phyloP scores from a whole-genome alignment of 768 basidiomycete genomes.

The Astraeus odoratus region DNA sequence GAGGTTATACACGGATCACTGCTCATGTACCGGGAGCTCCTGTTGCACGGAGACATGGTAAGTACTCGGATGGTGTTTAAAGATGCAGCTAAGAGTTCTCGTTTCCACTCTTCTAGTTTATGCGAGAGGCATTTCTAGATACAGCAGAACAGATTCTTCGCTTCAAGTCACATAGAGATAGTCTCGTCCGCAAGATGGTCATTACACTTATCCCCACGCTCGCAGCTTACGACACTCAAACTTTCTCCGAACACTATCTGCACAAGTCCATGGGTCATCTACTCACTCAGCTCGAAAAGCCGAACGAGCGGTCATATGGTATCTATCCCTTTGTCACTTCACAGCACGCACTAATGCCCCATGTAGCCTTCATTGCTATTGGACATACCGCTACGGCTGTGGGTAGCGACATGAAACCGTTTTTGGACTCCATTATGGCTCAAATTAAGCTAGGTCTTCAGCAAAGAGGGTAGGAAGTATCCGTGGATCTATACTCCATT shows the following conservation, averaged over 20 bases:
- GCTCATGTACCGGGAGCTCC: slow-evolving; percentile 83
- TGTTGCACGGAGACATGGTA: slow-evolving; percentile 93
- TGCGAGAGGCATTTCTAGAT: slow-evolving; percentile 80
- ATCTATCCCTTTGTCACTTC: background rate
- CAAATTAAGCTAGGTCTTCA: slow-evolving; percentile 88
- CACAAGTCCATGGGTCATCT: slow-evolving; percentile 94
- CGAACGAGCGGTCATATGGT: slow-evolving; percentile 85
- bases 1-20: slow-evolving; percentile 92
- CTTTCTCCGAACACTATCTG: slow-evolving; percentile 85
- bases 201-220: slow-evolving; percentile 93
- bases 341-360: slow-evolving; percentile 1
- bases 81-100: background rate
- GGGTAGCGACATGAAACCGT: slow-evolving; percentile 91
- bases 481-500: background rate
- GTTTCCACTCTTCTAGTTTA: slow-evolving; percentile 48
- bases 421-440: slow-evolving; percentile 84
- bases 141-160: slow-evolving; percentile 86
- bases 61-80: slow-evolving; percentile 20
- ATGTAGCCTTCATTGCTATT: slow-evolving; percentile 86
- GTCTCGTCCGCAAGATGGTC: slow-evolving; percentile 86
- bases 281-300: slow-evolving; percentile 80
- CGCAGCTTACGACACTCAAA: slow-evolving; percentile 89
- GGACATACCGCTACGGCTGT: slow-evolving; percentile 92
- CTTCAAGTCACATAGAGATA: slow-evolving; percentile 83
- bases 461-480: slow-evolving; percentile 61